Percentiles rank a stretch among this genome's conserved stretches.
Evolutionary conservation across 192 early-diverging fungal species (phyloP).

Genomic region (Entomortierella chlamydospora): DNA sequence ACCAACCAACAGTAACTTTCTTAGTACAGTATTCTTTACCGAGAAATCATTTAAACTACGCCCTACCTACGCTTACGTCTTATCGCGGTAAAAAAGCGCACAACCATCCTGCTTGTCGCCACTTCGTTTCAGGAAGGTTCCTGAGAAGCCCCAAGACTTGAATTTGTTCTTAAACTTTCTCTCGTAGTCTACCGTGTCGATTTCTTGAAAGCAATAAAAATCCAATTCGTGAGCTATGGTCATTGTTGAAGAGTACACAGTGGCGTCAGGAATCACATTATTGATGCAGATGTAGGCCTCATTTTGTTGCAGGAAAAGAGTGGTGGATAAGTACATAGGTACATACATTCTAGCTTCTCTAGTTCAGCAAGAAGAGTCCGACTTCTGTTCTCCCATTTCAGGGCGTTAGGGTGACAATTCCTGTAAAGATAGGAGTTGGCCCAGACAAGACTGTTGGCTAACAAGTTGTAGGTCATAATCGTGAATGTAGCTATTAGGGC

Average conservation of each 20-base stretch:
- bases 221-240: constrained; percentile 21
- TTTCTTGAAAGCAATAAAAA: constrained; percentile 47
- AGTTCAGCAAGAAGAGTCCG: constrained; percentile 10
- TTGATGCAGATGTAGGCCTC: too few species aligned
- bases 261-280: too few species aligned
- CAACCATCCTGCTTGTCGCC: constrained; percentile 39
- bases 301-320: too few species aligned
- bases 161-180: constrained; percentile 1
- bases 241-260: too few species aligned
- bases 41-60: not conserved
- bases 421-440: constrained; percentile 16
- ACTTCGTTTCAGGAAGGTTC: constrained; percentile 20
- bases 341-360: constrained; percentile 18
- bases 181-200: constrained; percentile 18
- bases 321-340: too few species aligned
- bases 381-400: constrained; percentile 17
- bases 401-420: not conserved
- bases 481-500: constrained; percentile 21
- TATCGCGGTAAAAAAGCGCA: constrained; percentile 31
- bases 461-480: constrained; percentile 44
- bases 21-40: too few species aligned
- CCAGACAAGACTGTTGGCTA: constrained; percentile 16
- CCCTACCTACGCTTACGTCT: not conserved
- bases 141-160: constrained; percentile 13
- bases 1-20: too few species aligned